A percentile compares a stretch with the other conserved stretches of the same genome.
phyloP scores from a whole-genome alignment of 495 filamentous ascomycete genomes.

The Penicillium simplicissimum region DNA sequence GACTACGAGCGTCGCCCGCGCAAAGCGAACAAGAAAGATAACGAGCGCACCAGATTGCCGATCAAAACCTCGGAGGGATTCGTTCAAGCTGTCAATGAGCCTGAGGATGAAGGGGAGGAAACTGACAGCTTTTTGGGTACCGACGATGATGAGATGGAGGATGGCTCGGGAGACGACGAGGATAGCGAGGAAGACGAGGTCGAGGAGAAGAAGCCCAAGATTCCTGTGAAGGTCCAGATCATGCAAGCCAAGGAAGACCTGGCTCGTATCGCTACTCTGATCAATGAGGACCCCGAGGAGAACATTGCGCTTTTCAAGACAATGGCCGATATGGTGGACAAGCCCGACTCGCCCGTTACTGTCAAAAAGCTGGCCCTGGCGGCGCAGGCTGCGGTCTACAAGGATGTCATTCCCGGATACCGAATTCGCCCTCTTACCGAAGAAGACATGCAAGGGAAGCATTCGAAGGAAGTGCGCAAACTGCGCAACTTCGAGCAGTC shows the following conservation, averaged over 20 bases:
- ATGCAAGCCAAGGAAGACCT: constrained; percentile 88
- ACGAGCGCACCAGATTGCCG: constrained; percentile 73
- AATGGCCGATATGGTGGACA: constrained; percentile 70
- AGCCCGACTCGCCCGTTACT: constrained; percentile 54
- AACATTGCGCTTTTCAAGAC: constrained; percentile 75
- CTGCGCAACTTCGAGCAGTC: constrained; percentile 81
- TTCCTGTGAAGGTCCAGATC: constrained; percentile 75
- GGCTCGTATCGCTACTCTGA: constrained; percentile 71
- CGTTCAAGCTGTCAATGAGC: constrained; percentile 58
- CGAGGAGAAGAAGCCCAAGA: constrained; percentile 55
- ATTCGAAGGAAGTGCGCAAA: constrained; percentile 88
- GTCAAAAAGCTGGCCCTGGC: constrained; percentile 82
- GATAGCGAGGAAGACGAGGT: constrained; percentile 53
- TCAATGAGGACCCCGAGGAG: constrained; percentile 95
- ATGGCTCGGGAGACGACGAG: constrained; percentile 46
- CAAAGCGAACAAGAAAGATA: constrained; percentile 68
- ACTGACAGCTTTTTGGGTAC: constrained; percentile 54
- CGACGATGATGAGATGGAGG: constrained; percentile 46
- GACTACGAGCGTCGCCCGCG: constrained; percentile 80
- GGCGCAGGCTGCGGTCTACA: constrained; percentile 87
- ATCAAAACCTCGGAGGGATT: constrained; percentile 78
- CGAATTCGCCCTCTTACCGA: constrained; percentile 81
- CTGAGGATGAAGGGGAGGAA: constrained; percentile 47
- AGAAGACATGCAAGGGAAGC: constrained; percentile 68
- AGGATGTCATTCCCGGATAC: constrained; percentile 94